Base-by-base conservation (phyloP, 352 stramenopile species). In the Globisporangium iwayamae region DNA sequence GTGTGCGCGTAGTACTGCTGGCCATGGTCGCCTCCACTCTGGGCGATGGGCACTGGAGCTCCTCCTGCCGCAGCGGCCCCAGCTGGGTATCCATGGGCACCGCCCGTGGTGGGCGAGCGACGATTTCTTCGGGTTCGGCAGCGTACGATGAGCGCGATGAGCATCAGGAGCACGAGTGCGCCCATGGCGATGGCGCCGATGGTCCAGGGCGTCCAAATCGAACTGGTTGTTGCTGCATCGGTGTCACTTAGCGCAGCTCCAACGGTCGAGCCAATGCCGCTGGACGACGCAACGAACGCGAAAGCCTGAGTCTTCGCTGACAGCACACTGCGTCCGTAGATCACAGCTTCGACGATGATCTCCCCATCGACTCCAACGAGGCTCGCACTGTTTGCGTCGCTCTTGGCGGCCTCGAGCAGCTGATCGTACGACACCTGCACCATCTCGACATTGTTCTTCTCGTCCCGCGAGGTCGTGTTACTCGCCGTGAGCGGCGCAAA, bases 381-480 rank as follows among this genome's bases (percentile, higher is more conserved):
- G 45, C 46, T 68, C 47, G 32, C 38, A 45, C 71, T 69, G 13
- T 73, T 74, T 25, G 50, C 50, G 48, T 56, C 60, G 18, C n/a
- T 57, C 10, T 53, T 51, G 25, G 77, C 71, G 43, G 81, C 77
- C 51, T 74, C 66, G 7, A 89, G 47, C 22, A 94, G 70, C 30
- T 90, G 72, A 51, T 71, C 59, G 60, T 94, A 93, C 34, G 78
- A 81, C 10, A 93, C 83, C 30, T 84, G 72, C 20, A 94, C 85
- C 81, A 94, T 89, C 62, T 94, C 85, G 22, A 94, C 80, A 63
- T 94, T 94, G 74, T 94, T 94, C n/a, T 80, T 76, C 28, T 75
- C 70, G 65, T 94, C 85, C 18, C 78, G 78, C n/a, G 32, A 32
- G 4, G 78, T 86, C 28, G 52, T 67, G 28, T 73, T 75, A 36